phyloP scores from a whole-genome alignment of 176 grass and related monocot species.

The Leersia perrieri region DNA sequence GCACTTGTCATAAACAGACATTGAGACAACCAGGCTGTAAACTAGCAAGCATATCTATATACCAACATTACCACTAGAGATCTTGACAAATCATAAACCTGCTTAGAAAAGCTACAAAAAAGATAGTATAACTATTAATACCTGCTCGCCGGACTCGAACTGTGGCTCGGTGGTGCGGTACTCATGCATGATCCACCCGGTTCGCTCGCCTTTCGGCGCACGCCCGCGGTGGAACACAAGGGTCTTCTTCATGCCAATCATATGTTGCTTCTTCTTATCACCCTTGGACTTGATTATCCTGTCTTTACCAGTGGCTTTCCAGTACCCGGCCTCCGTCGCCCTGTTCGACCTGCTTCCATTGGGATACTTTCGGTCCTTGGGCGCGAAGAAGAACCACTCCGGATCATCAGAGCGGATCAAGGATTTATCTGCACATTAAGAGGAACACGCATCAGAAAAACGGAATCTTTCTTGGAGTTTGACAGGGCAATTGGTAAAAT shows the following conservation, averaged over 20 bases:
- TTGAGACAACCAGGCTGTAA: background rate
- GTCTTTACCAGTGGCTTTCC: constrained; percentile 95
- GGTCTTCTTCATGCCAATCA: constrained; percentile 95
- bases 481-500: constrained; percentile 3
- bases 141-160: constrained; percentile 80
- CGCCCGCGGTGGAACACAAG: constrained; percentile 83
- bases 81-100: background rate
- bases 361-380: constrained; percentile 92
- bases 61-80: background rate
- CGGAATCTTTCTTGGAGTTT: constrained; percentile 4
- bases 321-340: constrained; percentile 78
- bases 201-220: constrained; percentile 72
- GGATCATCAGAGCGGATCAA: constrained; percentile 72
- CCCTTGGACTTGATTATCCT: constrained; percentile 81
- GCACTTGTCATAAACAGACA: background rate
- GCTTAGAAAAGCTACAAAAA: background rate
- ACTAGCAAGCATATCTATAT: background rate
- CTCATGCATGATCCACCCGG: constrained; percentile 94
- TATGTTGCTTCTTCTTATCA: constrained; percentile 41
- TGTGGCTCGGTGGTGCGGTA: constrained; percentile 81
- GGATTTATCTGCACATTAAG: constrained; percentile 67
- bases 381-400: constrained; percentile 97
- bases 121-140: background rate
- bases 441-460: background rate
- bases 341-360: constrained; percentile 82